phyloP scores from a whole-genome alignment of 202 grass and related monocot genomes.

The Cymbopogon flexuosus region DNA sequence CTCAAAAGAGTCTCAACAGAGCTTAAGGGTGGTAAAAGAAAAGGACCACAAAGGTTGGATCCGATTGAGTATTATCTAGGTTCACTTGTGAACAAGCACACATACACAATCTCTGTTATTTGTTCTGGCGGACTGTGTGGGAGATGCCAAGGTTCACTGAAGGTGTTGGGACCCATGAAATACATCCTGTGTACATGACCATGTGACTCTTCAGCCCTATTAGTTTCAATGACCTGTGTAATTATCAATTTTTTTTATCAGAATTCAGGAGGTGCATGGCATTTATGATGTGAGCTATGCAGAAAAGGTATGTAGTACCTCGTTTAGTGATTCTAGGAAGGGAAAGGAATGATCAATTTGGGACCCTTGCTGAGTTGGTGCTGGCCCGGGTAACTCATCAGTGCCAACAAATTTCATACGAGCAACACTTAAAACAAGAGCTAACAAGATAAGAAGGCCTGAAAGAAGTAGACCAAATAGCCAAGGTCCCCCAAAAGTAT shows the following conservation, averaged over 20 bases:
- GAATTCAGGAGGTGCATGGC: constrained; percentile 16
- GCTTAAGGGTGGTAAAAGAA: neutral
- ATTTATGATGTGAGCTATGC: constrained; percentile 17
- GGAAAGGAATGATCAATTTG: constrained; percentile 99
- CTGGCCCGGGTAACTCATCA: constrained; percentile 89
- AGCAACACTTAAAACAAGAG: constrained; percentile 97
- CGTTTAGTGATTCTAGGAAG: constrained; percentile 96
- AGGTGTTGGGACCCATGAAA: constrained; percentile 99
- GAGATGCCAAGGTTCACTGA: constrained; percentile 97
- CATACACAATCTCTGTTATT: constrained; percentile 96
- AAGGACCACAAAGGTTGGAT: constrained; percentile 23
- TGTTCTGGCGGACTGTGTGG: constrained; percentile 83
- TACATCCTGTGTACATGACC: constrained; percentile 96
- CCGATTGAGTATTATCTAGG: neutral
- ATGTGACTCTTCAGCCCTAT: constrained; percentile 92
- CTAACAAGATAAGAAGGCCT: constrained; percentile 90
- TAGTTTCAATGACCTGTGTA: constrained; percentile 78
- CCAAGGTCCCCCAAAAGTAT: constrained; percentile 99
- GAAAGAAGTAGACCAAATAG: constrained; percentile 96
- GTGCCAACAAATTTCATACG: constrained; percentile 99
- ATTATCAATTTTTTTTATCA: constrained; percentile 26
- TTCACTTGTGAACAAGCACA: constrained; percentile 29
- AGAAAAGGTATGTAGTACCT: constrained; percentile 46
- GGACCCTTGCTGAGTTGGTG: constrained; percentile 90
- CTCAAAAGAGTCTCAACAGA: constrained; percentile 12